A percentile compares a stretch with the other conserved stretches of the same genome.
Evolutionary conservation across 2,329 filamentous ascomycete species (phyloP).

Genomic region (Paracoccidioides brasiliensis): DNA sequence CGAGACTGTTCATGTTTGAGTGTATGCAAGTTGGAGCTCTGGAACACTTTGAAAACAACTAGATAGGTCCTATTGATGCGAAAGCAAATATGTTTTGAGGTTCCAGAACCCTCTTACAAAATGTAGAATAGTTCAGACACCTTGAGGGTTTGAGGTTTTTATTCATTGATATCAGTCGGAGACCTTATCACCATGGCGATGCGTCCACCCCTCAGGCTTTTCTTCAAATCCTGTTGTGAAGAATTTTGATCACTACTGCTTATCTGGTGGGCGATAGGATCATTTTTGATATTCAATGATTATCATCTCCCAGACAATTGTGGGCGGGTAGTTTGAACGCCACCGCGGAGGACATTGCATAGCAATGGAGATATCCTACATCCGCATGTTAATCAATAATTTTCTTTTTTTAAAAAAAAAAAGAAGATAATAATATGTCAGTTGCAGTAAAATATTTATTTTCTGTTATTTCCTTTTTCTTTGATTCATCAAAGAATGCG

Average conservation of each 20-base stretch:
- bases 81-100: background rate
- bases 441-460: background rate
- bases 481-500: background rate
- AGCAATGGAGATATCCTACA: too few species aligned
- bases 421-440: background rate
- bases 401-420: background rate
- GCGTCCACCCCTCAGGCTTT: too few species aligned
- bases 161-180: too few species aligned
- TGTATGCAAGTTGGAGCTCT: too few species aligned
- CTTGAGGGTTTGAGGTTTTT: background rate
- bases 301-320: background rate
- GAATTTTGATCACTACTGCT: background rate
- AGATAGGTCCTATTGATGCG: too few species aligned
- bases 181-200: too few species aligned
- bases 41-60: too few species aligned
- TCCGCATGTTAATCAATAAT: background rate
- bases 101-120: background rate
- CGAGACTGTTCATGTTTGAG: too few species aligned
- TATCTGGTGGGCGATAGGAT: background rate
- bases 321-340: background rate
- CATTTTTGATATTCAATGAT: background rate
- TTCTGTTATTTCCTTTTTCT: background rate
- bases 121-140: background rate
- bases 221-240: too few species aligned
- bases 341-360: background rate